Conservation (phyloP, 1,284 basidiomycete species). For the Heterobasidion annosum region DNA sequence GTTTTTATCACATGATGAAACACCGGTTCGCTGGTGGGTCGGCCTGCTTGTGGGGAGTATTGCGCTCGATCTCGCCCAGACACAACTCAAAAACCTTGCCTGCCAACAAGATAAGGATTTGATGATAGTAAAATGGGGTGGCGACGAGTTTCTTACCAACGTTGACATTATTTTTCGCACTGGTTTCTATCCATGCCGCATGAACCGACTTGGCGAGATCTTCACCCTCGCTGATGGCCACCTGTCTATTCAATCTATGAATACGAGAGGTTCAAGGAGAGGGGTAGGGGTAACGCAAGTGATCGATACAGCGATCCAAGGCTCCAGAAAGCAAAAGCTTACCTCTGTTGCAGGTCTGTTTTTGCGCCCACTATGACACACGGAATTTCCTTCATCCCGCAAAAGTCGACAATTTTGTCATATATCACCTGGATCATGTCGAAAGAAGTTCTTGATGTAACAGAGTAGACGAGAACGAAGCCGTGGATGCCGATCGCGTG, state of each 20-base stretch:
- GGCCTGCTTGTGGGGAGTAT: slow-evolving; percentile 46
- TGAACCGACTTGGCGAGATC: slow-evolving; percentile 66
- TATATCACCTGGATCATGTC: slow-evolving; percentile 95
- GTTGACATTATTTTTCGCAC: slow-evolving; percentile 84
- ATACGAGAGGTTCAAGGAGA: background rate
- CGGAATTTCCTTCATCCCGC: slow-evolving; percentile 83
- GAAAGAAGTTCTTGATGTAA: slow-evolving; percentile 87
- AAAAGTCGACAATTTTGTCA: slow-evolving; percentile 97
- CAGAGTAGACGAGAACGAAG: slow-evolving; percentile 91
- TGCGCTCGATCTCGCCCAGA: slow-evolving; percentile 80
- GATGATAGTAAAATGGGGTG: background rate
- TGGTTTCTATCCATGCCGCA: slow-evolving; percentile 83
- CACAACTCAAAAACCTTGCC: slow-evolving; percentile 86
- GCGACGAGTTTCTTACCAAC: slow-evolving; percentile 52
- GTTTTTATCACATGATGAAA: slow-evolving; percentile 53
- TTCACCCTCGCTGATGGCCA: slow-evolving; percentile 67
- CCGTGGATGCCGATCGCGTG: slow-evolving; percentile 81
- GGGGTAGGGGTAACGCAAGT: slow-evolving; percentile 12
- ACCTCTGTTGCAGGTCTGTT: slow-evolving; percentile 76
- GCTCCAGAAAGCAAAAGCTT: slow-evolving; percentile 15
- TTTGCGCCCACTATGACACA: slow-evolving; percentile 98
- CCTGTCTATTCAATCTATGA: slow-evolving; percentile 53
- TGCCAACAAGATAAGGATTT: slow-evolving; percentile 21
- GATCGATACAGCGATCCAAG: slow-evolving; percentile 1
- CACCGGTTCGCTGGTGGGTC: slow-evolving; percentile 55